Percentiles rank a stretch among this genome's conserved stretches.
Conservation (phyloP, 176 grass and related monocot species). For the Dendrocalamus sinicus region DNA sequence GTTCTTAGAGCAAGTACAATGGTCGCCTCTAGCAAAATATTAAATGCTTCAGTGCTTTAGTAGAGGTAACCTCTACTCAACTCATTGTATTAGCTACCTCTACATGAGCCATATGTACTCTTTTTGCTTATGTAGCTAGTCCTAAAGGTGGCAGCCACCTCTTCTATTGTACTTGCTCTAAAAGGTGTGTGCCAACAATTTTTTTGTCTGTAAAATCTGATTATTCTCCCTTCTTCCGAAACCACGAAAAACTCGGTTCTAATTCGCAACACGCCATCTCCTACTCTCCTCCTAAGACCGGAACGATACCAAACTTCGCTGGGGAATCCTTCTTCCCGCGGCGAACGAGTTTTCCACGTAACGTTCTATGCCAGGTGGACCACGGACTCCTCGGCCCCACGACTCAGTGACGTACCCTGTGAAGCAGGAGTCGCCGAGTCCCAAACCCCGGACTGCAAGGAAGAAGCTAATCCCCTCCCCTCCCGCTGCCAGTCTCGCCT, state of each 20-base stretch:
- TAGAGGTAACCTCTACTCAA: too few species aligned
- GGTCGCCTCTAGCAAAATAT: too few species aligned
- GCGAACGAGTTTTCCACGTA: background rate
- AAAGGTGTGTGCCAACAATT: too few species aligned
- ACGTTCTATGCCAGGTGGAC: background rate
- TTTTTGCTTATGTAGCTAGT: too few species aligned
- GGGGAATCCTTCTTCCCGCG: background rate
- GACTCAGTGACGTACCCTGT: background rate
- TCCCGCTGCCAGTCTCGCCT: background rate
- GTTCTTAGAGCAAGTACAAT: too few species aligned
- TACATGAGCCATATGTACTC: too few species aligned
- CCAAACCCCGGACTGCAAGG: slow-evolving; percentile 34
- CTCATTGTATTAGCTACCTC: too few species aligned
- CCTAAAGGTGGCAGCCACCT: too few species aligned
- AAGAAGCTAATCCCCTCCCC: slow-evolving; percentile 36
- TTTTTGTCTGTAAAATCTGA: too few species aligned
- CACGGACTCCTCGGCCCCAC: fast-evolving
- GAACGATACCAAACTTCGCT: slow-evolving; percentile 23
- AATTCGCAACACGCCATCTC: background rate
- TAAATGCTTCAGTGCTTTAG: too few species aligned
- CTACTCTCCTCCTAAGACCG: background rate
- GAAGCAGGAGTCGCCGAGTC: background rate
- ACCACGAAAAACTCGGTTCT: background rate
- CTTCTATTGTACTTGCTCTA: too few species aligned
- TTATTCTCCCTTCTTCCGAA: background rate